Evolutionary conservation across 2,329 filamentous ascomycete species (phyloP), one percentile per base, ranked within the genome.

Genomic region (Aschersonia sp.): DNA sequence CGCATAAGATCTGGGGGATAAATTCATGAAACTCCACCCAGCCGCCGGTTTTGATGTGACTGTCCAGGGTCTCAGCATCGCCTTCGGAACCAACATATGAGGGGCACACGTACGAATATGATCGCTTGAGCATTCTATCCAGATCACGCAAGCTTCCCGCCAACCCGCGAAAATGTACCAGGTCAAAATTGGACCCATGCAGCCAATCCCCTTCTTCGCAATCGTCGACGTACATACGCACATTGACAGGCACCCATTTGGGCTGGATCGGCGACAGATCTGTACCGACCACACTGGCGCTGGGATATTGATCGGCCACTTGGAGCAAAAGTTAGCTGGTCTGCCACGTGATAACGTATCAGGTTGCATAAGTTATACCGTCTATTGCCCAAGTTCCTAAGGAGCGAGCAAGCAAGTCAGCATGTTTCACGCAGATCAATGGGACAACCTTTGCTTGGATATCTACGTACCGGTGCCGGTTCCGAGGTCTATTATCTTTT

Each of bases 161-260:
- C 66, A 64, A 72, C 56, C 56, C 70, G 55, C 62, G 68, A 55
- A 69, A 73, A 66, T 69, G 70, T 1, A 81, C 71, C 52, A 75
- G 69, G 57, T 81, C 77, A 55, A 75, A 79, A 47, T 71, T 64
- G 4, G 66, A 60, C 45, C 73, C 75, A 30, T 65, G 63, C 5
- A 63, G 52, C 79, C 79, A 83, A 7, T 75, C 68, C 44, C 73
- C 67, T 52, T 81, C 63, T 49, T 65, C 76, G 46, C 72, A 71
- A 56, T 83, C 78, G 54, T 83, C 79, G 8, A 83, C 69, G 49
- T 79, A 65, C 61, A 81, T 81, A 6, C 67, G 68, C n/a, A 77
- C 68, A 55, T 82, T 82, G 9, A 73, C 68, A 12, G 78, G 79
- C 10, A 81, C 67, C 60, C 64, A 68, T 37, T 59, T 60, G 2